Percentiles rank a stretch among this genome's conserved stretches.
These are phyloP conservation scores for Cordyceps tenuipes DNA, from an alignment of 2,329 filamentous ascomycete species.

Conservation along the genomic window DNA sequence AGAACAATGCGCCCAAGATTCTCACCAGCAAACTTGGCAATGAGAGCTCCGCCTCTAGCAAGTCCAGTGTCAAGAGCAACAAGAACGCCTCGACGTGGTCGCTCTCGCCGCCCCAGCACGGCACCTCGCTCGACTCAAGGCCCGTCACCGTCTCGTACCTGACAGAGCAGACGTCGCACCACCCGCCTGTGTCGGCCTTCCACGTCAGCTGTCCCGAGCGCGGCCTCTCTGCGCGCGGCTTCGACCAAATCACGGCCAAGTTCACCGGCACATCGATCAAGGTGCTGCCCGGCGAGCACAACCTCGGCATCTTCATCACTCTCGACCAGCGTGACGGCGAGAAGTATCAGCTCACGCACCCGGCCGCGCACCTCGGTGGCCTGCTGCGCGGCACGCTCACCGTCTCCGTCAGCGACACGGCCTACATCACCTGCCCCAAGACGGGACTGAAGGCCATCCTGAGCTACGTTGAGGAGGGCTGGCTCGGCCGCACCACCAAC, in stretches of 20 bases:
- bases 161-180: constrained; percentile 96
- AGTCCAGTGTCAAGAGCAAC: constrained; percentile 29
- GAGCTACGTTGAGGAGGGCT: constrained; percentile 89
- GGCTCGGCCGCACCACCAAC: constrained; percentile 86
- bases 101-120: constrained; percentile 43
- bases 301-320: constrained; percentile 90
- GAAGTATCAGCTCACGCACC: constrained; percentile 91
- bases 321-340: constrained; percentile 73
- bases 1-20: constrained; percentile 65
- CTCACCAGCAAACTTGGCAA: constrained; percentile 36
- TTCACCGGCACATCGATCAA: constrained; percentile 94
- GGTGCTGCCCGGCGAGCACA: constrained; percentile 85
- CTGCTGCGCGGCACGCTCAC: constrained; percentile 79
- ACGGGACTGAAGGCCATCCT: constrained; percentile 87
- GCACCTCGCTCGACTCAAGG: constrained; percentile 35
- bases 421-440: constrained; percentile 81
- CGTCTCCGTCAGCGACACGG: constrained; percentile 82
- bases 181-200: constrained; percentile 94
- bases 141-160: constrained; percentile 81
- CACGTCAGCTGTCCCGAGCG: constrained; percentile 88
- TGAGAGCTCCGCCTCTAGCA: constrained; percentile 38
- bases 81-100: constrained; percentile 40
- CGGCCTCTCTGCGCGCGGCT: constrained; percentile 79
- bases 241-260: constrained; percentile 93
- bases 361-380: constrained; percentile 84